Base-by-base conservation (phyloP, 805 yeast species). In the Wickerhamiella spandovensis region DNA sequence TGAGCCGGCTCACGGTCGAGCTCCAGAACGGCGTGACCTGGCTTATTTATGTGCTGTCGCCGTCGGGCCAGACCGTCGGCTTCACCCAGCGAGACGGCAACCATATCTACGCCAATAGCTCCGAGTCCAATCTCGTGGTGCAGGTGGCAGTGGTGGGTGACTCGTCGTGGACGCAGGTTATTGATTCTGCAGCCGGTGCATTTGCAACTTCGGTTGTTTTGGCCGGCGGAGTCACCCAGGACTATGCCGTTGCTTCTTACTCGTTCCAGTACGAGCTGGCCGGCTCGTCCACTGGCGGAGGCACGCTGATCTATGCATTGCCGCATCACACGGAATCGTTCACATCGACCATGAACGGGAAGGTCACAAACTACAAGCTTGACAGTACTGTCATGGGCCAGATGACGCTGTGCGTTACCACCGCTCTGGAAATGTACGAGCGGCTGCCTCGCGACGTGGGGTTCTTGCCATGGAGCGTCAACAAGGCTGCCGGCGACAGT, bases 151-250 rank as follows among this genome's bases (percentile, higher is more conserved):
- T 77, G 7, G 72, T 78, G 24, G 61, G 59, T 7, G 62, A 58
- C n/a, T 23, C 48, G 10, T 54, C 57, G 9, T 61, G 64, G 30
- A 76, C 73, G 25, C 61, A 66, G 2, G 54, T 53, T 52, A 78
- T 79, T 59, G 89, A 82, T 61, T 59, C 69, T 45, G 78, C 83
- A 20, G 89, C 92, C 37, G 94, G 94, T 37, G 67, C 72, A 56
- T 84, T 81, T 58, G 78, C 75, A 6, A 72, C 74, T 5, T 72
- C 69, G 37, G 81, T 78, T 17, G 51, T 61, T 2, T 62, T 81
- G 21, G 58, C 59, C 13, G 85, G 84, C 49, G 62, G 72, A 22
- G 70, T 69, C 3, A 59, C 73, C 20, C 67, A 69, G 23, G 58
- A 67, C 7, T 54, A 44, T 24, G 45, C 44, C 13, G 50, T 67